Evolutionary conservation across 306 rosid species (phyloP).

Genomic region (Clitoria ternatea): DNA sequence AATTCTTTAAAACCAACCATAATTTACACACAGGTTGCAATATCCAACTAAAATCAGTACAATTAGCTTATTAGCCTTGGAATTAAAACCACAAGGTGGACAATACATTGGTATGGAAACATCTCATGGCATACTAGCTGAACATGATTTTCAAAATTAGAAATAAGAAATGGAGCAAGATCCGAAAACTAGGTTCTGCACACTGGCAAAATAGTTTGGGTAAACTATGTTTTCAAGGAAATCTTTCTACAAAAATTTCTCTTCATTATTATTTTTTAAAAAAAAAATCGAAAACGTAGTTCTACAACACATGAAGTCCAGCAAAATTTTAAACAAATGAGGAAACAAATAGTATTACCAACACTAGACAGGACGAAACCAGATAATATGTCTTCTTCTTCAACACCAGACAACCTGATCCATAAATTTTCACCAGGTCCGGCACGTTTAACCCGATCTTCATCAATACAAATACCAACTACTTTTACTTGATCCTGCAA

Average conservation of each 20-base stretch:
- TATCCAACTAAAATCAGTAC: background rate
- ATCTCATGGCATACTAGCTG: slow-evolving; percentile 7
- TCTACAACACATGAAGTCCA: background rate
- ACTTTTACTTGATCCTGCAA: slow-evolving; percentile 81
- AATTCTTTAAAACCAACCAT: background rate
- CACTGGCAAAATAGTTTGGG: background rate
- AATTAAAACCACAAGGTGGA: background rate
- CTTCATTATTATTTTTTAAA: background rate
- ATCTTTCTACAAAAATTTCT: background rate
- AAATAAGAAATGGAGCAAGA: no score
- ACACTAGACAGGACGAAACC: slow-evolving; percentile 84
- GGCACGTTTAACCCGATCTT: slow-evolving; percentile 63
- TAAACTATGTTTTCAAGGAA: background rate
- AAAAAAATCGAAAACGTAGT: background rate
- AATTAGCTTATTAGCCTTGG: background rate
- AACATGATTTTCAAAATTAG: background rate
- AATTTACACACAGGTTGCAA: background rate
- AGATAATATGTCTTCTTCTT: slow-evolving; percentile 72
- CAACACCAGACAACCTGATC: slow-evolving; percentile 75
- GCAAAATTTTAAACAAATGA: background rate
- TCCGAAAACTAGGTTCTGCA: slow-evolving; percentile 8
- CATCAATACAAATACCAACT: slow-evolving; percentile 62
- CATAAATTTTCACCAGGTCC: slow-evolving; percentile 99
- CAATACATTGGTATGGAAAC: background rate
- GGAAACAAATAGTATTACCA: slow-evolving; percentile 40